A percentile compares a stretch with the other conserved stretches of the same genome.
Conservation (phyloP, 2,329 filamentous ascomycete genomes). For the Stagonosporopsis tanaceti region DNA sequence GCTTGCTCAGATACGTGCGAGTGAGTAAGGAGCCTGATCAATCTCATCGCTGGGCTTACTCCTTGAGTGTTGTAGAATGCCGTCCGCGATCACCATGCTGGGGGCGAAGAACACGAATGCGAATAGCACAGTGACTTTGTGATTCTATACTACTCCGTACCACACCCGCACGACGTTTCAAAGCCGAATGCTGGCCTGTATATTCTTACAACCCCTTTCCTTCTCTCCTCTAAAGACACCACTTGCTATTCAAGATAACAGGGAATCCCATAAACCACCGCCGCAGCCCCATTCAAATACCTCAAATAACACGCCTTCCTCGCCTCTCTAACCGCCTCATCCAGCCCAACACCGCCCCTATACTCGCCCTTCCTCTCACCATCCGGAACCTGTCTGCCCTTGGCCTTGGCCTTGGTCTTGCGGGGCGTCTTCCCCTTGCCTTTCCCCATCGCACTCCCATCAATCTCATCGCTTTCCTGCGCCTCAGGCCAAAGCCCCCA, state of each 20-base stretch:
- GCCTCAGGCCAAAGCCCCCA: constrained; percentile 77
- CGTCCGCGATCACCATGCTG: no score
- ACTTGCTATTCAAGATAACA: constrained; percentile 70
- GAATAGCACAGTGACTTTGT: no score
- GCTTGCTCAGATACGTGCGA: not conserved
- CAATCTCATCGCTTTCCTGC: constrained; percentile 32
- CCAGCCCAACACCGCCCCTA: constrained; percentile 59
- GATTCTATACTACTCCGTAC: no score
- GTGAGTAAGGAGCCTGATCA: not conserved
- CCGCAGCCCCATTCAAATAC: constrained; percentile 92
- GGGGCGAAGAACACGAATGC: no score
- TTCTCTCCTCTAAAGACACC: not conserved
- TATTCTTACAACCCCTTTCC: not conserved
- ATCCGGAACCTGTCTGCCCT: constrained; percentile 37
- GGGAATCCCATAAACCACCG: constrained; percentile 93
- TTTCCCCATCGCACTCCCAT: not conserved
- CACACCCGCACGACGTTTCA: no score
- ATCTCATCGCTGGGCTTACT: not conserved
- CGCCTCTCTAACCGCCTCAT: constrained; percentile 81
- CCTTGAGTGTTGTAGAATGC: no score
- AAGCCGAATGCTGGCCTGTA: not conserved
- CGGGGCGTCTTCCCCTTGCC: constrained; percentile 22
- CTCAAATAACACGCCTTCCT: constrained; percentile 82
- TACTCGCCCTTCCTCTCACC: constrained; percentile 27
- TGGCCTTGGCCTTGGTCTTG: constrained; percentile 38